Evolutionary conservation across 345 rosid genomes (phyloP), one percentile per base, ranked within the genome.

Genomic region (Luvunga scandens): DNA sequence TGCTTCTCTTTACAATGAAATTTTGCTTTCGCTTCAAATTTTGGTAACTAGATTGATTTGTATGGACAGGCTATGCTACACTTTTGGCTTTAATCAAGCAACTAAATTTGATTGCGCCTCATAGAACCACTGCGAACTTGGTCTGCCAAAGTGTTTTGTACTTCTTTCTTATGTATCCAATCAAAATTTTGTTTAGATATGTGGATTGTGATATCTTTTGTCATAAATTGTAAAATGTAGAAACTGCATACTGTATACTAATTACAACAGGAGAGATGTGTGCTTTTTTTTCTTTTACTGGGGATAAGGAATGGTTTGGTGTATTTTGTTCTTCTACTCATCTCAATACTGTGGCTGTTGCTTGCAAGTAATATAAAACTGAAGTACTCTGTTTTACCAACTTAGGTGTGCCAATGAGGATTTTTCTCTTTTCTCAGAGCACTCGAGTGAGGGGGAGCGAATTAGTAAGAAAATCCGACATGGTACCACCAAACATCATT

Each of bases 51-150:
- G 21, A 57, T 63, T 76, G 63, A 61, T 86, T 63, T 81, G 13
- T 75, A 25, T 76, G 78, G 73, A 78, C 91, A 96, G 98, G 98
- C 94, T 21, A 88, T 94, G 97, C 64, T 94, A 55, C 76, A 85
- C 90, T 96, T 92, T 69, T 94, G 97, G 97, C 79, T 92, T 36
- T 95, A 86, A 87, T 74, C 61, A 33, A 76, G 80, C 74, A 50
- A 60, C 31, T 38, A 30, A 66, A 65, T 16, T 55, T 14, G n/a
- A 77, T 25, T 66, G 39, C 48, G 13, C 76, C 65, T 61, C 69
- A 55, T 33, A 68, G 22, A 53, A 19, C 50, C 50, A 45, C 50
- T 45, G 50, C 16, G 50, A 45, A 12, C 16, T 45, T 45, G 30
- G 19, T 24, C 45, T 56, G 34, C 69, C 76, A 30, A 72, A 66